These are phyloP conservation scores for Thuidium tamariscinum DNA, from an alignment of 225 moss, liverwort and hornwort genomes.

Conservation along the genomic window DNA sequence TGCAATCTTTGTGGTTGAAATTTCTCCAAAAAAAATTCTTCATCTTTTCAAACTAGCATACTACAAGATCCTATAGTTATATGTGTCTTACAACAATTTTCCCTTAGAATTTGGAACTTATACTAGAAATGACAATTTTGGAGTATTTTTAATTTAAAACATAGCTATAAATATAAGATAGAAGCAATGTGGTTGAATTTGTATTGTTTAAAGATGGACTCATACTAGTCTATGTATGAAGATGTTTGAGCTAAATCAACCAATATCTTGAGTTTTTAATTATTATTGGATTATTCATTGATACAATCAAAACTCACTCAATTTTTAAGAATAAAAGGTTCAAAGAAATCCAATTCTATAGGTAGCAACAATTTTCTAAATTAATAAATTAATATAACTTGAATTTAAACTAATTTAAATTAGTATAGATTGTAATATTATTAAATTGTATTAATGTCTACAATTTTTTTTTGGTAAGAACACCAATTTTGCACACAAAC, in stretches of 20 bases:
- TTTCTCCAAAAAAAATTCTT: too few species aligned
- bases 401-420: background rate
- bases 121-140: too few species aligned
- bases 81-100: too few species aligned
- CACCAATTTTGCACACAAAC: background rate
- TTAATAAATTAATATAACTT: background rate
- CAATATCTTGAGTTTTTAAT: background rate
- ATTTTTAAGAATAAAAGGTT: background rate
- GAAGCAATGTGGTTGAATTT: background rate
- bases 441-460: background rate
- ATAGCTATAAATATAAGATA: too few species aligned
- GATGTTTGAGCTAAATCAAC: background rate
- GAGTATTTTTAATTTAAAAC: too few species aligned
- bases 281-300: background rate
- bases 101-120: too few species aligned
- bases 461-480: background rate
- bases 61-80: too few species aligned
- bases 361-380: background rate
- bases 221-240: background rate
- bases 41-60: too few species aligned
- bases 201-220: too few species aligned
- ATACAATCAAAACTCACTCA: background rate
- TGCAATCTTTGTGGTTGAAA: too few species aligned
- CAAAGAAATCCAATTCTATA: background rate
- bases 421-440: background rate